Conservation (phyloP, 495 filamentous ascomycete species). For the Penicillium dipodomyicola region DNA sequence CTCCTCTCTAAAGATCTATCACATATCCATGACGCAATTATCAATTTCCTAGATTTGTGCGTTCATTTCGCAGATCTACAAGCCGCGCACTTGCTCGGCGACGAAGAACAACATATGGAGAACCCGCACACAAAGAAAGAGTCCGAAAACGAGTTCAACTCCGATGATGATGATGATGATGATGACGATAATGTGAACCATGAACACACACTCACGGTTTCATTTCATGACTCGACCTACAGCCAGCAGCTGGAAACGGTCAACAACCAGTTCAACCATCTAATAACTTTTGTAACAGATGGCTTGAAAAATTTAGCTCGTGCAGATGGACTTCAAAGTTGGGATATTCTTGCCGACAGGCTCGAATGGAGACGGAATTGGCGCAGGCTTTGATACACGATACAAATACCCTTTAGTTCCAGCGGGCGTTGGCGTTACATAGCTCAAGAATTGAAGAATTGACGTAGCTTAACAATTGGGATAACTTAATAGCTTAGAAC, state of each 20-base stretch:
- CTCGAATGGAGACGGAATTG: conserved; percentile 32
- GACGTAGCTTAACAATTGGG: not conserved
- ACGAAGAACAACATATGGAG: conserved; percentile 10
- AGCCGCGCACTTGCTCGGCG: conserved; percentile 22
- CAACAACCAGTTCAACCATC: conserved; percentile 36
- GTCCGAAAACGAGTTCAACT: conserved; percentile 15
- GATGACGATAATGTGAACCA: conserved; percentile 20
- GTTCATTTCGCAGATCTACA: conserved; percentile 51
- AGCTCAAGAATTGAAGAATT: not conserved
- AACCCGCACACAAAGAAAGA: not conserved
- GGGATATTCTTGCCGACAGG: conserved; percentile 52
- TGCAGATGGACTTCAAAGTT: conserved; percentile 43
- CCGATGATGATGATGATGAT: conserved; percentile 24
- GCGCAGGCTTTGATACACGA: conserved; percentile 3
- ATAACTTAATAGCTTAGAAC: not conserved
- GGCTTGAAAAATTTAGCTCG: conserved; percentile 48
- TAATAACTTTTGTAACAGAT: conserved; percentile 43
- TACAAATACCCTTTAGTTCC: conserved; percentile 1
- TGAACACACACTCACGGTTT: conserved; percentile 29
- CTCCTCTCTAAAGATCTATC: conserved; percentile 62
- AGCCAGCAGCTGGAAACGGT: conserved; percentile 34
- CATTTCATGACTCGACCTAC: conserved; percentile 31
- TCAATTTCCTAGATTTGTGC: conserved; percentile 61
- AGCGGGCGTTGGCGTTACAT: conserved; percentile 3
- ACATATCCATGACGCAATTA: conserved; percentile 63